These are phyloP conservation scores for Lantana camara DNA, from an alignment of 257 asterid species.

Conservation along the genomic window DNA sequence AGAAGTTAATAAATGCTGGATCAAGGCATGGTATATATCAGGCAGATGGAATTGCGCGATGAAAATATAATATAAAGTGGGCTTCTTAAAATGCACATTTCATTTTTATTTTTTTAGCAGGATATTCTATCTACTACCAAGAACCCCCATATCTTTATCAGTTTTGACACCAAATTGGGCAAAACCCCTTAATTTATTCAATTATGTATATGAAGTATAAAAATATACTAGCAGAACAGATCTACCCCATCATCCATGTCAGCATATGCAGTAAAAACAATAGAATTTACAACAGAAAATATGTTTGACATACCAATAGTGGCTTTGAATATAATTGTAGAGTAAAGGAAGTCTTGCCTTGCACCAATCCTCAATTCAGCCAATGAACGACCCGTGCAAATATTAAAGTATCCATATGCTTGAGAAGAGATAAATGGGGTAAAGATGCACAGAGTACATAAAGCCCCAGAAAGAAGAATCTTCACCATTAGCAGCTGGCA, in stretches of 20 bases:
- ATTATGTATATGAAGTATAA: constrained; percentile 13
- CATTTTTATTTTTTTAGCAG: not conserved
- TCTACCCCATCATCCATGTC: no score
- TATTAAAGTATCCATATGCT: constrained; percentile 75
- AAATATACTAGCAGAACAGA: constrained; percentile 3
- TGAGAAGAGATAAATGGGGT: constrained; percentile 76
- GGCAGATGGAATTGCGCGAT: no score
- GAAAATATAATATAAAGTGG: no score
- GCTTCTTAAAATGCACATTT: no score
- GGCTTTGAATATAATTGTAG: constrained; percentile 91
- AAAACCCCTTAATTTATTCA: not conserved
- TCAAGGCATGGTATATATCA: no score
- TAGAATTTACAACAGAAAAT: constrained; percentile 12
- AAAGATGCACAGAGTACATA: constrained; percentile 59
- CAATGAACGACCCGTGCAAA: constrained; percentile 55
- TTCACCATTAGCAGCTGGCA: constrained; percentile 56
- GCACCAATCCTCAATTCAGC: constrained; percentile 90
- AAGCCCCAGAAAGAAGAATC: constrained; percentile 64
- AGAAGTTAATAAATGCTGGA: no score
- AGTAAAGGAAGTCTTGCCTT: constrained; percentile 85
- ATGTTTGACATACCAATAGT: constrained; percentile 73
- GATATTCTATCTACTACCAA: not conserved
- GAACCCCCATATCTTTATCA: constrained; percentile 9
- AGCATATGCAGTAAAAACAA: constrained; percentile 23
- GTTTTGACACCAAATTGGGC: constrained; percentile 13